phyloP scores from a whole-genome alignment of 108 stramenopile genomes.

The Parietichytrium sp. region DNA sequence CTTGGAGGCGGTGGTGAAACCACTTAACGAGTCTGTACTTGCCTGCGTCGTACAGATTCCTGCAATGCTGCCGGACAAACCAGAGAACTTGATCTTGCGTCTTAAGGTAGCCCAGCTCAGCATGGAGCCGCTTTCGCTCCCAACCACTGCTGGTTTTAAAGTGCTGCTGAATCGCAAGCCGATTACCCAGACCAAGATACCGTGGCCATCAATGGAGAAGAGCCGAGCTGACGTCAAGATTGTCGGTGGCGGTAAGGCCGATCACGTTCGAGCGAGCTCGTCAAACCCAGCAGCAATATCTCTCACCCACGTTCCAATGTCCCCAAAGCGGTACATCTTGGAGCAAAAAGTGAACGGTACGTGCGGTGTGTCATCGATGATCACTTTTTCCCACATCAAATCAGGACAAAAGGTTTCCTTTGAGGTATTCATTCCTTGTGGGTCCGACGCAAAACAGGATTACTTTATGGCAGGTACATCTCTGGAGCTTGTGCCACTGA shows the following conservation, averaged over 20 bases:
- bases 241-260: background rate
- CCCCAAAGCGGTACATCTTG: background rate
- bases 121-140: too few species aligned
- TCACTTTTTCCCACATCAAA: background rate
- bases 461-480: conserved; percentile 6
- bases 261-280: background rate
- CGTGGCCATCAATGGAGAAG: conserved; percentile 19
- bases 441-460: too few species aligned
- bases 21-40: too few species aligned
- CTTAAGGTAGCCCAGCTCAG: too few species aligned
- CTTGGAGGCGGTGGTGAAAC: too few species aligned
- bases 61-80: too few species aligned
- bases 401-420: background rate
- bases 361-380: background rate
- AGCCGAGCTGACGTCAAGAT: background rate
- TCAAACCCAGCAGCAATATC: background rate
- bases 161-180: background rate
- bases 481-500: background rate
- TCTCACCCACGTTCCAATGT: background rate
- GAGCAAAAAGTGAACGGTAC: conserved; percentile 10
- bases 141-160: too few species aligned
- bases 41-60: too few species aligned
- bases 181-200: background rate
- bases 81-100: too few species aligned
- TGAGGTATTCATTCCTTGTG: background rate